Conservation (phyloP, 164 flowering plant species). For the Magnolia sinica region DNA sequence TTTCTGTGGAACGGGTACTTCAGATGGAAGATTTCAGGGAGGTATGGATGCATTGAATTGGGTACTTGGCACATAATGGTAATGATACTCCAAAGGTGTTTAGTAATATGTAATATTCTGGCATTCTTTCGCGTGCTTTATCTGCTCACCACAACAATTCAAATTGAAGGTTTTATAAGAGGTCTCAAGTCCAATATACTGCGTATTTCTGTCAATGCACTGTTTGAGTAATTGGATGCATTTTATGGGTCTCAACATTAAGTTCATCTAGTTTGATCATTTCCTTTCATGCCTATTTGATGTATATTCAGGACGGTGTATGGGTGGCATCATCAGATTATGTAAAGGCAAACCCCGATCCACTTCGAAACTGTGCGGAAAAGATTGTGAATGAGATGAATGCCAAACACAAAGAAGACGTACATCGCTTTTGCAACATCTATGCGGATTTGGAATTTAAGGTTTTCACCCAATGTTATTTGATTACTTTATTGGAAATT, state of each 20-base stretch:
- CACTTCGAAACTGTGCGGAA: constrained; percentile 75
- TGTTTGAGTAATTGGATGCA: not conserved
- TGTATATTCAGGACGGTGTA: constrained; percentile 48
- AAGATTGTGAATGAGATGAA: constrained; percentile 70
- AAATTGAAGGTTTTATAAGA: not conserved
- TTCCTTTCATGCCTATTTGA: not conserved
- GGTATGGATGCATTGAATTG: constrained; percentile 33
- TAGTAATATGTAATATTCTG: not conserved
- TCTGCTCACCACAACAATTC: not conserved
- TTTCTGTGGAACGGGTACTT: constrained; percentile 63
- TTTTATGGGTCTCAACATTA: not conserved
- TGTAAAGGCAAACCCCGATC: constrained; percentile 72
- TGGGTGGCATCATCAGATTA: constrained; percentile 71
- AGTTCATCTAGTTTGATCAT: not conserved
- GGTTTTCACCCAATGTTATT: constrained; percentile 36
- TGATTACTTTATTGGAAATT: not conserved
- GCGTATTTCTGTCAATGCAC: not conserved
- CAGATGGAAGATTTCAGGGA: constrained; percentile 75
- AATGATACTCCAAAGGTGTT: not conserved
- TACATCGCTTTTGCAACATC: constrained; percentile 72
- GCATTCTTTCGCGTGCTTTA: not conserved
- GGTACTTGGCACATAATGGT: not conserved
- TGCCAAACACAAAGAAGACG: constrained; percentile 61
- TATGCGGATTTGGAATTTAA: constrained; percentile 60
- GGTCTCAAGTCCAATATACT: not conserved